Percentiles rank a stretch among this genome's conserved stretches.
phyloP scores from a whole-genome alignment of 805 yeast species.

The Tetrapisispora phaffii region DNA sequence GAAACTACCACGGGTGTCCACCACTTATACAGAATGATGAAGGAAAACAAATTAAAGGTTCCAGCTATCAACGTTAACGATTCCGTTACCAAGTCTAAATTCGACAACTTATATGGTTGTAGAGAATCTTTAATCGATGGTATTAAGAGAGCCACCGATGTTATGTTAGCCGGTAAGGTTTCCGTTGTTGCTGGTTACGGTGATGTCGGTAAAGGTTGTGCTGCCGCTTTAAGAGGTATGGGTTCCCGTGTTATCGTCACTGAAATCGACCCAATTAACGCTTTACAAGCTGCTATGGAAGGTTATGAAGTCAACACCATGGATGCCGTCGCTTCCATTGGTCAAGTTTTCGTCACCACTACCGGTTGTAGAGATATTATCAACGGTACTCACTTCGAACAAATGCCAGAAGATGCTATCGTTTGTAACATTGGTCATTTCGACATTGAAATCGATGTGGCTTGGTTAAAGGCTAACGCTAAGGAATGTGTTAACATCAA shows the following conservation, averaged over 20 bases:
- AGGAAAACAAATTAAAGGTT: slow-evolving; percentile 79
- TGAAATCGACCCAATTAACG: slow-evolving; percentile 97
- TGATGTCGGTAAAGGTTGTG: slow-evolving; percentile 99
- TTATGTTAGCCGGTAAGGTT: slow-evolving; percentile 98
- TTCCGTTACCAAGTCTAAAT: slow-evolving; percentile 97
- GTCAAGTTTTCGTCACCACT: slow-evolving; percentile 97
- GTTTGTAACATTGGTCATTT: slow-evolving; percentile 99
- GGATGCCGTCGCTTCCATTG: slow-evolving; percentile 84
- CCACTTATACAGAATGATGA: slow-evolving; percentile 93
- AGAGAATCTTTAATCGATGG: slow-evolving; percentile 98
- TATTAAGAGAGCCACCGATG: slow-evolving; percentile 99
- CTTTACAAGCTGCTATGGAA: slow-evolving; percentile 97
- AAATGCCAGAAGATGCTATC: slow-evolving; percentile 98
- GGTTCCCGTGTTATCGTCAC: slow-evolving; percentile 98
- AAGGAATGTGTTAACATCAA: slow-evolving; percentile 89
- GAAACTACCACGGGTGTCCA: slow-evolving; percentile 99
- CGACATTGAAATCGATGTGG: slow-evolving; percentile 97
- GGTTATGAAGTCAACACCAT: slow-evolving; percentile 95
- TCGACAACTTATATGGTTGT: slow-evolving; percentile 98
- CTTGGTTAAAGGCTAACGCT: slow-evolving; percentile 94
- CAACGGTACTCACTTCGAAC: slow-evolving; percentile 73
- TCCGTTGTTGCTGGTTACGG: slow-evolving; percentile 99
- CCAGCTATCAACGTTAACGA: slow-evolving; percentile 99
- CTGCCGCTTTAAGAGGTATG: slow-evolving; percentile 96
- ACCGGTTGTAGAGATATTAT: slow-evolving; percentile 99